These are phyloP conservation scores for Aspergillus oerlinghausenensis DNA, from an alignment of 2,329 filamentous ascomycete species.

Conservation along the genomic window DNA sequence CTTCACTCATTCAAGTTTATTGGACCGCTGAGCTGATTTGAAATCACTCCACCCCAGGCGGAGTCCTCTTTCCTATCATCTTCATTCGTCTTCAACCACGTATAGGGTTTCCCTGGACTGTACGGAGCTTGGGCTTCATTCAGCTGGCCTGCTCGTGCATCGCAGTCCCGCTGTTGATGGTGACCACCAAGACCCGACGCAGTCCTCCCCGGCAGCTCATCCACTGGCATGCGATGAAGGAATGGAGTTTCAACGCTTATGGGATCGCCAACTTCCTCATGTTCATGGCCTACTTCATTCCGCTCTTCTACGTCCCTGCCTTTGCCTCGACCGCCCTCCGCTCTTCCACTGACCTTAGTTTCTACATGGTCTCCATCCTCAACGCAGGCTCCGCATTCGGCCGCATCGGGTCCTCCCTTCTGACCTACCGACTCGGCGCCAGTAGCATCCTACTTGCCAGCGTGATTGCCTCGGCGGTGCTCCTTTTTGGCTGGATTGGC, in stretches of 20 bases:
- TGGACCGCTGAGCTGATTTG: not conserved
- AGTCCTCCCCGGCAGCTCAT: constrained; percentile 3
- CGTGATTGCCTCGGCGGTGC: not conserved
- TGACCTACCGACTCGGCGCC: constrained; percentile 1
- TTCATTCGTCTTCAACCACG: constrained; percentile 4
- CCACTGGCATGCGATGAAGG: constrained; percentile 4
- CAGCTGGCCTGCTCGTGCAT: constrained; percentile 3
- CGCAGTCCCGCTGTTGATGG: constrained; percentile 3
- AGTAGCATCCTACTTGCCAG: not conserved
- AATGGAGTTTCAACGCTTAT: constrained; percentile 2
- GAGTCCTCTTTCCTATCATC: constrained; percentile 9
- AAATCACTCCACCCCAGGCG: not conserved
- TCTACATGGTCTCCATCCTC: constrained; percentile 5
- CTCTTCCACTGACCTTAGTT: not conserved
- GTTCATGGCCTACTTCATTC: constrained; percentile 8
- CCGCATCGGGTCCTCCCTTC: not conserved
- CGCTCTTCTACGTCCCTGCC: constrained; percentile 3
- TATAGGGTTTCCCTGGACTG: constrained; percentile 8
- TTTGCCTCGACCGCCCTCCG: not conserved
- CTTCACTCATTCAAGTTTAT: not conserved
- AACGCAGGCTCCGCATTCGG: constrained; percentile 5
- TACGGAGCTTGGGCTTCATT: constrained; percentile 6
- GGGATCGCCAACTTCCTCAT: constrained; percentile 4
- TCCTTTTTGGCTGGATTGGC: constrained; percentile 9
- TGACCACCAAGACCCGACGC: constrained; percentile 1